Evolutionary conservation across 345 rosid species (phyloP).

Genomic region (Orychophragmus violaceus): DNA sequence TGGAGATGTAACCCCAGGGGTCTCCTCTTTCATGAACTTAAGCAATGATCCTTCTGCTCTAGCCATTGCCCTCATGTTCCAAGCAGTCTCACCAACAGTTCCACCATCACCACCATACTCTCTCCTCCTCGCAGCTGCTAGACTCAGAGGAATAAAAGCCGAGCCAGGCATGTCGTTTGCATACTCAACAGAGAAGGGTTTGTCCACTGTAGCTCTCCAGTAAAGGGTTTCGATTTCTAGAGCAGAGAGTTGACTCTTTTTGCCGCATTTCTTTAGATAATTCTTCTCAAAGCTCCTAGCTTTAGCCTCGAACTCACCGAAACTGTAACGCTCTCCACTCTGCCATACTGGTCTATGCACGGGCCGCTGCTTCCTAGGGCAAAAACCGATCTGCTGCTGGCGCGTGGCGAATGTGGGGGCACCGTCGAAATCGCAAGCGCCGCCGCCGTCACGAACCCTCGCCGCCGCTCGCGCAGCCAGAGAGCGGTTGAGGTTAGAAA

Average conservation of each 20-base stretch:
- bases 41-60: conserved; percentile 86
- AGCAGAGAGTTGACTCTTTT: conserved; percentile 55
- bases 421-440: conserved; percentile 31
- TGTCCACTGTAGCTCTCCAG: conserved; percentile 92
- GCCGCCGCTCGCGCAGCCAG: conserved; percentile 51
- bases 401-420: conserved; percentile 92
- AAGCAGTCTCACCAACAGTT: conserved; percentile 76
- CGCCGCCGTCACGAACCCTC: conserved; percentile 22
- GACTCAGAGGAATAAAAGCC: conserved; percentile 58
- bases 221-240: conserved; percentile 70
- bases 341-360: conserved; percentile 93
- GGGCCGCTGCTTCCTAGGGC: conserved; percentile 85
- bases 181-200: conserved; percentile 93
- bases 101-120: conserved; percentile 52
- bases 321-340: conserved; percentile 83
- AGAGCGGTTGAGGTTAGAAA: conserved; percentile 71
- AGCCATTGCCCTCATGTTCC: conserved; percentile 96
- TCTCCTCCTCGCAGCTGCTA: conserved; percentile 40
- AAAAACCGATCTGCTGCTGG: conserved; percentile 99
- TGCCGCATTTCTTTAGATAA: conserved; percentile 57
- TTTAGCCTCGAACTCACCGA: conserved; percentile 81
- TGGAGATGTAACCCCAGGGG: conserved; percentile 95
- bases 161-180: conserved; percentile 98
- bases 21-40: conserved; percentile 96
- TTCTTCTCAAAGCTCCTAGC: conserved; percentile 67